Evolutionary conservation across 345 rosid species (phyloP).

Genomic region (Rubroshorea leprosula): DNA sequence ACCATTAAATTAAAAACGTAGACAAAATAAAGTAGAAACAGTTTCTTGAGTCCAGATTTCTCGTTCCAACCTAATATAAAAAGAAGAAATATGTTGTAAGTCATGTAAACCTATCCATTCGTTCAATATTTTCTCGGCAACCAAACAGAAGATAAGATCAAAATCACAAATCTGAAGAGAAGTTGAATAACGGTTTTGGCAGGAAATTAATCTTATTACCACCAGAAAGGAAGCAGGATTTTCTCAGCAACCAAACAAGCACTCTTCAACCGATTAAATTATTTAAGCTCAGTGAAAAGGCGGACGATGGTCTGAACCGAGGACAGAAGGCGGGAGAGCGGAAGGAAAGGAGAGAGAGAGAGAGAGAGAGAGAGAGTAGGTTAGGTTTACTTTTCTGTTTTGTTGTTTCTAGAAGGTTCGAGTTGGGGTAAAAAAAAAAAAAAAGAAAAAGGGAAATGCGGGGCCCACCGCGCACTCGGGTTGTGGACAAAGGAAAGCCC

Average conservation of each 20-base stretch:
- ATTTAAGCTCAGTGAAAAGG: no score
- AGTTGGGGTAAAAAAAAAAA: slow-evolving; percentile 33
- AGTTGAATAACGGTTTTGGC: background rate
- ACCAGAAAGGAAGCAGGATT: slow-evolving; percentile 8
- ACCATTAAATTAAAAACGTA: background rate
- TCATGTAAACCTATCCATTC: no score
- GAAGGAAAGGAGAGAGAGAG: background rate
- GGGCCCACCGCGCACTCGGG: no score
- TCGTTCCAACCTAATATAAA: no score
- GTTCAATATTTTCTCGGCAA: background rate
- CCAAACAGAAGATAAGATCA: background rate
- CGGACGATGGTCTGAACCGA: no score
- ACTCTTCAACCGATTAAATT: no score
- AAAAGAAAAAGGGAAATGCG: slow-evolving; percentile 4
- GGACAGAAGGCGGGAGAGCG: no score
- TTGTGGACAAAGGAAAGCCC: no score
- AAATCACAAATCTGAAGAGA: slow-evolving; percentile 11
- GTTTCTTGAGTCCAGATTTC: no score
- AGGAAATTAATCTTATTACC: background rate
- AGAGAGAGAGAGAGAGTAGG: background rate
- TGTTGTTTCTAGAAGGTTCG: slow-evolving; percentile 84
- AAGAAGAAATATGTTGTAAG: no score
- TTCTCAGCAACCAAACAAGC: slow-evolving; percentile 22
- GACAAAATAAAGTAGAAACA: no score
- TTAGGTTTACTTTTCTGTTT: slow-evolving; percentile 7